Evolutionary conservation across 2,329 filamentous ascomycete genomes (phyloP).

Genomic region (Trichoderma sp.): DNA sequence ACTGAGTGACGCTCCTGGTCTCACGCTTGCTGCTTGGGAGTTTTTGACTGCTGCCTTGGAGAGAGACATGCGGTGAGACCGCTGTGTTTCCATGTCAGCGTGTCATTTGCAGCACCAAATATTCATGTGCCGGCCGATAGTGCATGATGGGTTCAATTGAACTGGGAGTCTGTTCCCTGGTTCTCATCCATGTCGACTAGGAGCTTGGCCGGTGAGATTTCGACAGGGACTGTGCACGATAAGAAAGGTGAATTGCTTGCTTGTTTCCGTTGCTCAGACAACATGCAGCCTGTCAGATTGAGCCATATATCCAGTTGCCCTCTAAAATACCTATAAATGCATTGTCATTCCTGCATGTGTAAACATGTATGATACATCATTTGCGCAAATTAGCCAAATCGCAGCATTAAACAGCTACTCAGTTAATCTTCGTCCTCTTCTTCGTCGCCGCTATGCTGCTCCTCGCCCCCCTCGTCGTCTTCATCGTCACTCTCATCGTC

Average conservation of each 20-base stretch:
- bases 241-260: neutral
- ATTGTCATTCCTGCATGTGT: neutral
- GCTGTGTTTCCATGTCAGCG: neutral
- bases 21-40: neutral
- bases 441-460: conserved; percentile 7
- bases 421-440: neutral
- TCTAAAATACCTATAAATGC: neutral
- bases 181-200: neutral
- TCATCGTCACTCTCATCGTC: conserved; percentile 42
- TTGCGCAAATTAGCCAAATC: neutral
- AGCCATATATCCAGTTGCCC: neutral
- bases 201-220: neutral
- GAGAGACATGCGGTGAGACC: neutral
- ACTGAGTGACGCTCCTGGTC: neutral
- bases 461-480: conserved; percentile 28
- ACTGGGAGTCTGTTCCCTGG: neutral
- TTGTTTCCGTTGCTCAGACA: neutral
- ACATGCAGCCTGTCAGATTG: neutral
- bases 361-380: neutral
- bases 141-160: neutral
- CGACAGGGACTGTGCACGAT: neutral
- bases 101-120: neutral
- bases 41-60: neutral
- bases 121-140: neutral
- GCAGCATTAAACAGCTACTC: neutral